Conservation (phyloP, 768 basidiomycete genomes). For the Suillus sp. region DNA sequence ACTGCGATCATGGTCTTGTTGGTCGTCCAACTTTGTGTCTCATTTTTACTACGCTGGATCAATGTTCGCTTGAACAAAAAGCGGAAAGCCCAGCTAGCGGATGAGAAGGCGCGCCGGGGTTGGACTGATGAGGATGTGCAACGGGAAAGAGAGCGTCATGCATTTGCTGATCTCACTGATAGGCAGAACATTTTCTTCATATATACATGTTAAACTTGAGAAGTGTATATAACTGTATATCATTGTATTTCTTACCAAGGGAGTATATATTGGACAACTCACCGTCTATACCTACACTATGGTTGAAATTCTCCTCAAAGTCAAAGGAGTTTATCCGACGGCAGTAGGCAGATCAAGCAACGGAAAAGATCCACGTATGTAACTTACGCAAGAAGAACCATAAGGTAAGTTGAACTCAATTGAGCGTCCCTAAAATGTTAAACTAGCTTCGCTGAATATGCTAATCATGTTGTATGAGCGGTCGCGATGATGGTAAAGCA, state of each 20-base stretch:
- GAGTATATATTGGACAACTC: slow-evolving; percentile 2
- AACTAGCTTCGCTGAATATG: neutral
- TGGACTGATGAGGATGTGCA: slow-evolving; percentile 63
- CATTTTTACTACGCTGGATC: slow-evolving; percentile 52
- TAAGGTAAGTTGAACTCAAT: neutral
- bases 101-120: slow-evolving; percentile 46
- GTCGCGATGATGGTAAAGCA: neutral
- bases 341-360: neutral
- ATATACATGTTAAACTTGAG: slow-evolving; percentile 45
- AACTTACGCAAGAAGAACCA: neutral
- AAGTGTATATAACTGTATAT: slow-evolving; percentile 30
- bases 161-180: slow-evolving; percentile 66
- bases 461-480: neutral
- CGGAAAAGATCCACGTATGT: neutral
- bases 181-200: slow-evolving; percentile 65
- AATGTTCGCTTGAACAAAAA: slow-evolving; percentile 55
- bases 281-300: neutral
- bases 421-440: neutral
- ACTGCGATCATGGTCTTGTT: slow-evolving; percentile 64
- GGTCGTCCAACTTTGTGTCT: slow-evolving; percentile 51
- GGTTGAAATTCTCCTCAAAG: neutral
- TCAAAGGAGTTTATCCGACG: neutral
- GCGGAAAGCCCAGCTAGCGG: slow-evolving; percentile 44
- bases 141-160: slow-evolving; percentile 58
- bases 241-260: neutral